Percentiles rank a stretch among this genome's conserved stretches.
These are phyloP conservation scores for Pisolithus sp. DNA, from an alignment of 768 basidiomycete species.

Conservation along the genomic window DNA sequence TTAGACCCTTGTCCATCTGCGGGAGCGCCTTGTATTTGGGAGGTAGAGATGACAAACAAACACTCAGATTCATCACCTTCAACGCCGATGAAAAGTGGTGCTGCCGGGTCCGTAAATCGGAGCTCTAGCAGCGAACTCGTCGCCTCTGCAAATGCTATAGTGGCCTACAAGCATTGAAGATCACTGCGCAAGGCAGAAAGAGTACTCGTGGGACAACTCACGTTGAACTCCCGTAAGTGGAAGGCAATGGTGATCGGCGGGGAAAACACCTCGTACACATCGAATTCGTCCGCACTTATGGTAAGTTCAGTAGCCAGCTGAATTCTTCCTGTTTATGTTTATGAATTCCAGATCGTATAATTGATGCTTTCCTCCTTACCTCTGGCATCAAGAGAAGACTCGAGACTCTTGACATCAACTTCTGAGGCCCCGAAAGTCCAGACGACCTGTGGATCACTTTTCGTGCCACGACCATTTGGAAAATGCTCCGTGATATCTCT, in stretches of 20 bases:
- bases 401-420: conserved; percentile 61
- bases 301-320: conserved; percentile 71
- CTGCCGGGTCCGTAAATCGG: conserved; percentile 67
- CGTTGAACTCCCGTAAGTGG: conserved; percentile 80
- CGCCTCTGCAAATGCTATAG: conserved; percentile 72
- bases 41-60: conserved; percentile 78
- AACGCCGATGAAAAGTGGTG: conserved; percentile 72
- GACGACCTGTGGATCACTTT: conserved; percentile 70
- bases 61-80: conserved; percentile 60
- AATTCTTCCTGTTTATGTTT: conserved; percentile 38
- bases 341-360: neutral
- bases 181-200: neutral
- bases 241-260: conserved; percentile 68
- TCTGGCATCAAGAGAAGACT: conserved; percentile 58
- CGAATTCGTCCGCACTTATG: conserved; percentile 77
- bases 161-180: conserved; percentile 45
- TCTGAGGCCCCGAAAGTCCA: conserved; percentile 74
- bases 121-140: conserved; percentile 59
- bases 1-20: conserved; percentile 12
- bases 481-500: conserved; percentile 82
- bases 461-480: conserved; percentile 51
- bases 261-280: conserved; percentile 59
- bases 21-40: conserved; percentile 40
- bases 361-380: conserved; percentile 31
- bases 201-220: conserved; percentile 23